Evolutionary conservation across 164 flowering plant species (phyloP).

Genomic region (Liriodendron chinense): DNA sequence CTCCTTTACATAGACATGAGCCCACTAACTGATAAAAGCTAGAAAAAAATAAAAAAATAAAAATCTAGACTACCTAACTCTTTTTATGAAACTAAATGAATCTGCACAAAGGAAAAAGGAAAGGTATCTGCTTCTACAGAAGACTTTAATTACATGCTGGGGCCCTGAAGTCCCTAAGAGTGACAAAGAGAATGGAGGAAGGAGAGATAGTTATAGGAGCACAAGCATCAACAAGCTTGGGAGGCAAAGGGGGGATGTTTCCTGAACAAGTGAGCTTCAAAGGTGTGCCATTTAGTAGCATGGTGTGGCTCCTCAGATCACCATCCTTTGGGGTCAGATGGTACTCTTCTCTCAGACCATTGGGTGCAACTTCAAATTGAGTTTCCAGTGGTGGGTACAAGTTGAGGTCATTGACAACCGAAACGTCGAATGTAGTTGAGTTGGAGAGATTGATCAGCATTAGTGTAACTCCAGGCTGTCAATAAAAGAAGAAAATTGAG

Average conservation of each 20-base stretch:
- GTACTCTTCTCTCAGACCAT: constrained; percentile 28
- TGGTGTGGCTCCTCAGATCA: constrained; percentile 33
- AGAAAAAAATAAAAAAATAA: too few species aligned
- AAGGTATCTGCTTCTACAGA: too few species aligned
- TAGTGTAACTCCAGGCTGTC: constrained; percentile 48
- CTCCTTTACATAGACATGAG: too few species aligned
- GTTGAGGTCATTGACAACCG: constrained; percentile 27
- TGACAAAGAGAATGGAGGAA: constrained; percentile 37
- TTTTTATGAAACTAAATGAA: too few species aligned
- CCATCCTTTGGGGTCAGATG: constrained; percentile 44
- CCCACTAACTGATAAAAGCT: too few species aligned
- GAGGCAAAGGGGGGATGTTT: constrained; percentile 46
- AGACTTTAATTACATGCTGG: constrained; percentile 31
- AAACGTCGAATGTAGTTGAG: constrained; percentile 34
- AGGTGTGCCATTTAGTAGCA: constrained; percentile 44
- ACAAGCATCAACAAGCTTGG: constrained; percentile 31
- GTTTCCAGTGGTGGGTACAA: not conserved
- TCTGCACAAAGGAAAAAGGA: too few species aligned
- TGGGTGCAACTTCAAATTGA: not conserved
- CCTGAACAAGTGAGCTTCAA: constrained; percentile 32
- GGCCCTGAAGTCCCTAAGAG: constrained; percentile 34
- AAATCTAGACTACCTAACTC: too few species aligned
- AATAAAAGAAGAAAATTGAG: not conserved
- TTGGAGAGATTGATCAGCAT: constrained; percentile 56
- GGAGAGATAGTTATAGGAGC: constrained; percentile 30